A percentile compares a stretch with the other conserved stretches of the same genome.
phyloP scores from a whole-genome alignment of 345 rosid genomes.

The Tarenaya hassleriana region DNA sequence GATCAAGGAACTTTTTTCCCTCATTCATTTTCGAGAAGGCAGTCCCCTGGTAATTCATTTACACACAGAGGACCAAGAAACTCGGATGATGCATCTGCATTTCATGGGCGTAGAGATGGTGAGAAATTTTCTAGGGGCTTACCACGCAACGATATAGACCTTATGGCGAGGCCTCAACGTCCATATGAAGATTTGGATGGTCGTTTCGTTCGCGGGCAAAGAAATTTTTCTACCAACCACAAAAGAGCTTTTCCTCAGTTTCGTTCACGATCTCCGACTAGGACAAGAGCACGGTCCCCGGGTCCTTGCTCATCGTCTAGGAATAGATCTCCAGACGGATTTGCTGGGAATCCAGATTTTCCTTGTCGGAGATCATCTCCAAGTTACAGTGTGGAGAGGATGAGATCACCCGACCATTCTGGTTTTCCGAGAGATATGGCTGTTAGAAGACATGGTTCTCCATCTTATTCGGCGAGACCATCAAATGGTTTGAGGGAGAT shows the following conservation, averaged over 20 bases:
- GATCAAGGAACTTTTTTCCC: conserved; percentile 39
- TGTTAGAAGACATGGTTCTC: conserved; percentile 62
- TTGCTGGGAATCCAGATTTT: conserved; percentile 54
- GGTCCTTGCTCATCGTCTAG: conserved; percentile 63
- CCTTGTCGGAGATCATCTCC: conserved; percentile 57
- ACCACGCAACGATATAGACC: conserved; percentile 40
- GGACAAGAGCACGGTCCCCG: conserved; percentile 55
- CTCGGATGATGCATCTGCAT: conserved; percentile 50
- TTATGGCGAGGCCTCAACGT: conserved; percentile 37
- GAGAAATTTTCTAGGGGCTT: conserved; percentile 49
- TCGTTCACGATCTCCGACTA: conserved; percentile 63
- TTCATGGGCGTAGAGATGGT: conserved; percentile 50
- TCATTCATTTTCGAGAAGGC: conserved; percentile 43
- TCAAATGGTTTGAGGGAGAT: conserved; percentile 54
- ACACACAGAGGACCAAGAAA: conserved; percentile 49
- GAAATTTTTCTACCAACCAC: conserved; percentile 44
- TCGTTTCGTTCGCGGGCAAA: conserved; percentile 45
- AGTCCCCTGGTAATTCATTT: conserved; percentile 40
- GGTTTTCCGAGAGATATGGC: conserved; percentile 52
- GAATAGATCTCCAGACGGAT: conserved; percentile 68
- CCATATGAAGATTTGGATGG: conserved; percentile 50
- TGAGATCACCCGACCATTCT: conserved; percentile 60
- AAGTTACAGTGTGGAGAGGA: conserved; percentile 50
- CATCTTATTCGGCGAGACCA: conserved; percentile 48
- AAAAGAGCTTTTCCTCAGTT: conserved; percentile 42